These are phyloP conservation scores for Rhizophagus sp. DNA, from an alignment of 192 early-diverging fungal genomes.

Conservation along the genomic window DNA sequence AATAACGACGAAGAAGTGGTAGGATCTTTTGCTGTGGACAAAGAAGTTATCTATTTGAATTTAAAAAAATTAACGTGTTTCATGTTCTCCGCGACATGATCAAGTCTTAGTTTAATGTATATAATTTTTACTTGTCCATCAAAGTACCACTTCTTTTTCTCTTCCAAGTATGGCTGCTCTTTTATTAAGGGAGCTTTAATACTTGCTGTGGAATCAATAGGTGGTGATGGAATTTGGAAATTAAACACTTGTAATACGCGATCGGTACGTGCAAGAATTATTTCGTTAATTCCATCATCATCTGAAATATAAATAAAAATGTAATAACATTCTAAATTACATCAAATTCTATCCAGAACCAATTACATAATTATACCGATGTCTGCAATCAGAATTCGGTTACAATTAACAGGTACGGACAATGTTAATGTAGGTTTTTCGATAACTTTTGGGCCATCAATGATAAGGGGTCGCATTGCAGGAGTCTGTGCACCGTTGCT, in stretches of 20 bases:
- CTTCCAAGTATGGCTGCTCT: conserved; percentile 28
- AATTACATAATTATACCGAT: conserved; percentile 40
- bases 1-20: conserved; percentile 45
- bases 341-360: background rate
- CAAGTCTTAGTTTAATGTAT: background rate
- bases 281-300: conserved; percentile 55
- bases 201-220: conserved; percentile 12
- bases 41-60: conserved; percentile 47
- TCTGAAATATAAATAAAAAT: conserved; percentile 40
- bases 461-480: background rate
- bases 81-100: background rate
- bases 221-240: conserved; percentile 32
- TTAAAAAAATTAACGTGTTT: background rate
- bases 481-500: background rate
- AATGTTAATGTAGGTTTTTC: conserved; percentile 46
- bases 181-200: background rate
- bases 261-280: conserved; percentile 58
- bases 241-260: conserved; percentile 54
- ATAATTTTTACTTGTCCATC: conserved; percentile 50
- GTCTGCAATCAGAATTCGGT: conserved; percentile 56
- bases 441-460: conserved; percentile 31
- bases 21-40: conserved; percentile 46
- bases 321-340: background rate
- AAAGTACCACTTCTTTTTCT: conserved; percentile 56
- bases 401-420: conserved; percentile 59